phyloP scores from a whole-genome alignment of 129 eudicot species.

The Arctium lappa region DNA sequence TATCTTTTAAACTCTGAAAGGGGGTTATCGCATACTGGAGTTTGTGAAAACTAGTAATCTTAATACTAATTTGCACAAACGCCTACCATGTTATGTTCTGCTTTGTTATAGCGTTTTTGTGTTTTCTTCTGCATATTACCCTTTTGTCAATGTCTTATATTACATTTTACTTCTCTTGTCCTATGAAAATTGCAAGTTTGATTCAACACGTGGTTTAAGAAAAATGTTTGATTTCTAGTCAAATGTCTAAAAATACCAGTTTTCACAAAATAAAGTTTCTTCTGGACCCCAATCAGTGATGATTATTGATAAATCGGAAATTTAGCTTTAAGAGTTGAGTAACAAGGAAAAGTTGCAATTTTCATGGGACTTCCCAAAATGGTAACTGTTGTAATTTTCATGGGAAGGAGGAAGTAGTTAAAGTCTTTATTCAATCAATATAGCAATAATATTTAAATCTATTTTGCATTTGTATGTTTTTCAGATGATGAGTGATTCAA shows the following conservation, averaged over 20 bases:
- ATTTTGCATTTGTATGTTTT: slow-evolving; percentile 1
- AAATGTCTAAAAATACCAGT: background rate
- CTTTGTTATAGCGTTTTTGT: background rate
- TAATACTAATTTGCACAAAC: background rate
- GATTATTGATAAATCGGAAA: background rate
- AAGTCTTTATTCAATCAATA: background rate
- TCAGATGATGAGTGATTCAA: slow-evolving; percentile 99
- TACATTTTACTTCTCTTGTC: background rate
- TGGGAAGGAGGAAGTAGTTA: background rate
- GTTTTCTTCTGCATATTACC: background rate
- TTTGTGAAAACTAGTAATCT: background rate
- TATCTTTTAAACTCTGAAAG: background rate
- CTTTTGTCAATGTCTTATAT: background rate
- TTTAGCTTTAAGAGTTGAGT: background rate
- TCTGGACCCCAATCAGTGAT: background rate
- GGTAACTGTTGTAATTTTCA: background rate
- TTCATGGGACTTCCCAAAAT: background rate
- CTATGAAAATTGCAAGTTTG: background rate
- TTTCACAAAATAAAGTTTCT: background rate
- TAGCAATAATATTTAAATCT: background rate
- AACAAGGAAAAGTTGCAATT: background rate
- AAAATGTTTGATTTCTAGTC: background rate
- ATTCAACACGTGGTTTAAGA: background rate
- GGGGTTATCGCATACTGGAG: background rate
- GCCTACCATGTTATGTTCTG: background rate